Evolutionary conservation across 1,284 basidiomycete genomes (phyloP), one percentile per base, ranked within the genome.

Genomic region (Clitocybe nebularis): DNA sequence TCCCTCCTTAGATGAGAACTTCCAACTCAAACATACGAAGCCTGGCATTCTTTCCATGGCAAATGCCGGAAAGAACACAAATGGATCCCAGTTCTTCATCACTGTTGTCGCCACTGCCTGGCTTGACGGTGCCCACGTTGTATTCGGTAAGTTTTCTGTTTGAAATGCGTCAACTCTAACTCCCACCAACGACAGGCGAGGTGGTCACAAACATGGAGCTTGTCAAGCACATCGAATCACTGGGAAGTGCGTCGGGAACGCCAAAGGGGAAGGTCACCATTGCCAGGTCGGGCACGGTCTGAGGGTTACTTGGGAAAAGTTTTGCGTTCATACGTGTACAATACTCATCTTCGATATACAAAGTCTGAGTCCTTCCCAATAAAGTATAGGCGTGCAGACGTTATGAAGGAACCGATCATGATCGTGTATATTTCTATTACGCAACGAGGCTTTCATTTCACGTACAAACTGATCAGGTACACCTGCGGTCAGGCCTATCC

Each of bases 61-160:
- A 8, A 95, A 95, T 61, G 81, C 87, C 1, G 93, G 93, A 0
- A 80, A 84, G 11, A 81, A 91, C 62, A 93, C 89, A 17, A 96
- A 96, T 57, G 91, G 91, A 50, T 87, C 84, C 23, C 91, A 95
- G 68, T 95, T 96, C 72, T 92, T 93, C 72, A 86, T 95, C 66
- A 95, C 93, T 36, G 84, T 84, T 21, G 75, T 69, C 8, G 63
- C 77, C n/a, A 88, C 86, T 0, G 67, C 81, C 0, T 89, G 91
- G 64, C 71, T 93, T 22, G 87, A 93, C 58, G 77, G 75, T 38
- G 94, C 93, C 64, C 90, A 93, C 66, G 89, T 92, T 55, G 79
- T 93, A 33, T 93, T 91, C 53, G 91, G 90, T 50, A 37, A 39
- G 49, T 14, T 10, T 17, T 13, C 39, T 9, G 3, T 29, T 9